Percentiles rank a stretch among this genome's conserved stretches.
These are phyloP conservation scores for Melampsora allii-populina DNA, from an alignment of 1,284 basidiomycete genomes.

Conservation along the genomic window DNA sequence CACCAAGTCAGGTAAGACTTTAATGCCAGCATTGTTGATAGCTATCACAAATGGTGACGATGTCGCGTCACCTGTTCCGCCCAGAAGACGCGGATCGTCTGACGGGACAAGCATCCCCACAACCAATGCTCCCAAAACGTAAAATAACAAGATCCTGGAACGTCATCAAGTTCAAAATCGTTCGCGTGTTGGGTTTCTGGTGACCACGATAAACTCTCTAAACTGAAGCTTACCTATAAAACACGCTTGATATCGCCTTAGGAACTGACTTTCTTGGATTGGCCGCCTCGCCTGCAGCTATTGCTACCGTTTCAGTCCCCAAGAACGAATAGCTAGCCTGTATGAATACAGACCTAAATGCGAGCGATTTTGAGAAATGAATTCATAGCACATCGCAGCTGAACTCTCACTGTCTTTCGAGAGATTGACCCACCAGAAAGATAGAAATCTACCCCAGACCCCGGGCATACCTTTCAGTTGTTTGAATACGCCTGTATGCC, in stretches of 20 bases:
- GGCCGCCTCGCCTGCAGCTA: slow-evolving; percentile 58
- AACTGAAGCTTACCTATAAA: slow-evolving; percentile 55
- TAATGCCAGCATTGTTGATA: slow-evolving; percentile 52
- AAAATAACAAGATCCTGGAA: slow-evolving; percentile 48
- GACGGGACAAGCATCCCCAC: slow-evolving; percentile 47
- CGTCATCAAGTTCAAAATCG: neutral
- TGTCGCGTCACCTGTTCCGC: slow-evolving; percentile 44
- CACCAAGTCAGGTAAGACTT: slow-evolving; percentile 52
- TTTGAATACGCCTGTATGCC: slow-evolving; percentile 63
- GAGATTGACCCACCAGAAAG: slow-evolving; percentile 49
- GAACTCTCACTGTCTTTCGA: neutral
- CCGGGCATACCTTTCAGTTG: slow-evolving; percentile 51
- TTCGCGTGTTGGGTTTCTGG: too few relatives aligned
- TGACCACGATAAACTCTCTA: neutral
- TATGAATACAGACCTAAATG: slow-evolving; percentile 52
- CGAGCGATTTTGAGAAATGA: slow-evolving; percentile 67
- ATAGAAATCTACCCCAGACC: slow-evolving; percentile 52
- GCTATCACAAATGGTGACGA: slow-evolving; percentile 52
- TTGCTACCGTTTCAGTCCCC: slow-evolving; percentile 43
- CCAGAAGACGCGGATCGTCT: slow-evolving; percentile 47
- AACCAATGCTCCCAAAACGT: slow-evolving; percentile 47
- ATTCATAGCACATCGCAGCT: slow-evolving; percentile 62
- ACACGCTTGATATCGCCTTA: slow-evolving; percentile 73
- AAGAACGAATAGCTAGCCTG: slow-evolving; percentile 35
- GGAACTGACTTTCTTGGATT: slow-evolving; percentile 73